phyloP scores from a whole-genome alignment of 2,329 filamentous ascomycete species.

The Tolypocladium pustulatum region DNA sequence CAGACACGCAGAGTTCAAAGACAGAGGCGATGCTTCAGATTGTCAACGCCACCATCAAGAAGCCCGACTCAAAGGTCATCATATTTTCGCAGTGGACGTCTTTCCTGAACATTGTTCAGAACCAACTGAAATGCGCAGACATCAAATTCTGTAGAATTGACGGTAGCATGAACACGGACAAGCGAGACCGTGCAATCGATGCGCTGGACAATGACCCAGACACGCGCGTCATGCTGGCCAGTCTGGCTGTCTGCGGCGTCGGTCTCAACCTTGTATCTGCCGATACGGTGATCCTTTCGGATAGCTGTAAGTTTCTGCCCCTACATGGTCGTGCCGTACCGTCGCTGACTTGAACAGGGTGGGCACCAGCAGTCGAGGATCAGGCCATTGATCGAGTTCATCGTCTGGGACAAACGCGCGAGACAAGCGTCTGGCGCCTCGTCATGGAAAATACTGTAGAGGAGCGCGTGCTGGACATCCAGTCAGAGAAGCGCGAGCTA shows the following conservation, averaged over 20 bases:
- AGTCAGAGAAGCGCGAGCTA: constrained; percentile 67
- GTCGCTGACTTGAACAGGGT: constrained; percentile 40
- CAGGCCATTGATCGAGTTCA: constrained; percentile 86
- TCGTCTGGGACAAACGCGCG: constrained; percentile 68
- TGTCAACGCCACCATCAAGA: constrained; percentile 55
- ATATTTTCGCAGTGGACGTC: constrained; percentile 72
- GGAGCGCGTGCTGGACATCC: constrained; percentile 68
- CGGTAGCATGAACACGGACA: constrained; percentile 61
- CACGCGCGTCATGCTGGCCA: constrained; percentile 70
- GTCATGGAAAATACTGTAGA: constrained; percentile 76
- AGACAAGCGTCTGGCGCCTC: constrained; percentile 70
- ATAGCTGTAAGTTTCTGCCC: constrained; percentile 47
- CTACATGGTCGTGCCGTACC: neutral
- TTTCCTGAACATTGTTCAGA: constrained; percentile 62
- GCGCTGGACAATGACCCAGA: constrained; percentile 55
- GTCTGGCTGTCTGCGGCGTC: constrained; percentile 71
- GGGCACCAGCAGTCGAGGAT: constrained; percentile 87
- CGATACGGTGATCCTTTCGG: constrained; percentile 73
- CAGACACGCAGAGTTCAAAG: constrained; percentile 65
- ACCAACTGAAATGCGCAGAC: constrained; percentile 48
- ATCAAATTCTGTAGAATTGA: constrained; percentile 65
- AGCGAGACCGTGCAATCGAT: constrained; percentile 62
- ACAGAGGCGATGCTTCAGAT: constrained; percentile 71
- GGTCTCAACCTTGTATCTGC: constrained; percentile 79
- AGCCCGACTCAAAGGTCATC: constrained; percentile 56